Percentiles rank a stretch among this genome's conserved stretches.
Conservation (phyloP, 2,329 filamentous ascomycete species). For the Nothophoma quercina region DNA sequence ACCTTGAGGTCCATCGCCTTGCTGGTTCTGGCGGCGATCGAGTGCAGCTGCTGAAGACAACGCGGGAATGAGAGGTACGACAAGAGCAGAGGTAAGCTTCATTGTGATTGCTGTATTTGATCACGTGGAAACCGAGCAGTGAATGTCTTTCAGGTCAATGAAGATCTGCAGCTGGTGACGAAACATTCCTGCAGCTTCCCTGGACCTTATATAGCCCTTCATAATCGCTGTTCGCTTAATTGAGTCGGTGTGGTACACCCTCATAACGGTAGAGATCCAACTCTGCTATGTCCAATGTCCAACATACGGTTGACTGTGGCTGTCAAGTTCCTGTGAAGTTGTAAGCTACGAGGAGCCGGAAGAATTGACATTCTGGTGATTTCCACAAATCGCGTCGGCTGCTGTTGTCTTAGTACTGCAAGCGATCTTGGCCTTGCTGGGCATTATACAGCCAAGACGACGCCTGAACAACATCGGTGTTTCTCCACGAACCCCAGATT, state of each 20-base stretch:
- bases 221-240: conserved; percentile 5
- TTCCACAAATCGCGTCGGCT: conserved; percentile 14
- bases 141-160: conserved; percentile 5
- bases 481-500: conserved; percentile 21
- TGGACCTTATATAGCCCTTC: conserved; percentile 16
- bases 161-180: conserved; percentile 18
- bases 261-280: conserved; percentile 7
- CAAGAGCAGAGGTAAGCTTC: conserved; percentile 29
- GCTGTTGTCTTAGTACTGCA: conserved; percentile 15
- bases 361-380: conserved; percentile 11
- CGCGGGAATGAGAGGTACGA: conserved; percentile 31
- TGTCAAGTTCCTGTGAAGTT: conserved; percentile 15
- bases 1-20: conserved; percentile 33
- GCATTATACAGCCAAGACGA: conserved; percentile 5
- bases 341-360: conserved; percentile 17
- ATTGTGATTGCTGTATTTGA: conserved; percentile 12
- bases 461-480: conserved; percentile 15
- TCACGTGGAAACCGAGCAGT: background rate
- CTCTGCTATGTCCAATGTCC: conserved; percentile 5
- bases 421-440: conserved; percentile 17
- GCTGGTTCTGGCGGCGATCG: conserved; percentile 26
- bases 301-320: conserved; percentile 10
- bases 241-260: background rate
- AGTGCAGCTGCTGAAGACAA: conserved; percentile 30
- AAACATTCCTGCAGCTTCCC: conserved; percentile 14